phyloP scores from a whole-genome alignment of 441 rosid species.

The Populus tomentosa region DNA sequence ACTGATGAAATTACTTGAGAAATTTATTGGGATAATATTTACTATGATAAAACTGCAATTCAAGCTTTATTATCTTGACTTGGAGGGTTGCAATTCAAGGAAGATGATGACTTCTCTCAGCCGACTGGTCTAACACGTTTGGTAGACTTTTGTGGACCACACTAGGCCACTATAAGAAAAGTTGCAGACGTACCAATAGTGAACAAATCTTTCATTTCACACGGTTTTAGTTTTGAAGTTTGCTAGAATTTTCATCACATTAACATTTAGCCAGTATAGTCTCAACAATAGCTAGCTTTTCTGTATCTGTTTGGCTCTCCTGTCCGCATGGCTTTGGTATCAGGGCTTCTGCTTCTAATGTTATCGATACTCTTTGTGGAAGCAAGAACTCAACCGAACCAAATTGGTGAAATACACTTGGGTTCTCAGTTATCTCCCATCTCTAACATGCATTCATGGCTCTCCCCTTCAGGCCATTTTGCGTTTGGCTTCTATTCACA shows the following conservation, averaged over 20 bases:
- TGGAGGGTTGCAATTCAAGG: too few species aligned
- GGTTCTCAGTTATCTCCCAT: neutral
- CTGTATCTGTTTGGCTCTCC: neutral
- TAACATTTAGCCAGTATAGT: neutral
- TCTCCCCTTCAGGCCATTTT: constrained; percentile 26
- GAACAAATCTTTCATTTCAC: neutral
- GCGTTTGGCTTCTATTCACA: constrained; percentile 28
- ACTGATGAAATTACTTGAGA: too few species aligned
- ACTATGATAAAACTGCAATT: too few species aligned
- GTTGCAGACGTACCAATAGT: too few species aligned
- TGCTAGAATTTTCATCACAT: neutral
- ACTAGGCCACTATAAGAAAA: too few species aligned
- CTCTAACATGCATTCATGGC: constrained; percentile 14
- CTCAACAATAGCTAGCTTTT: neutral
- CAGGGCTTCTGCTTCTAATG: neutral
- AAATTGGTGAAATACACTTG: neutral
- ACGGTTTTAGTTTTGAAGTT: neutral
- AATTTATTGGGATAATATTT: too few species aligned
- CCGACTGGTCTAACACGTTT: too few species aligned
- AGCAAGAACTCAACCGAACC: neutral
- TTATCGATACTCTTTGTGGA: neutral
- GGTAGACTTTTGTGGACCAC: too few species aligned
- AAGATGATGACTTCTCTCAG: too few species aligned
- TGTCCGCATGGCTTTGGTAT: neutral
- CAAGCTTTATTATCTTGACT: too few species aligned